Evolutionary conservation across 768 basidiomycete species (phyloP).

Genomic region (Leccinum pellstonianum): DNA sequence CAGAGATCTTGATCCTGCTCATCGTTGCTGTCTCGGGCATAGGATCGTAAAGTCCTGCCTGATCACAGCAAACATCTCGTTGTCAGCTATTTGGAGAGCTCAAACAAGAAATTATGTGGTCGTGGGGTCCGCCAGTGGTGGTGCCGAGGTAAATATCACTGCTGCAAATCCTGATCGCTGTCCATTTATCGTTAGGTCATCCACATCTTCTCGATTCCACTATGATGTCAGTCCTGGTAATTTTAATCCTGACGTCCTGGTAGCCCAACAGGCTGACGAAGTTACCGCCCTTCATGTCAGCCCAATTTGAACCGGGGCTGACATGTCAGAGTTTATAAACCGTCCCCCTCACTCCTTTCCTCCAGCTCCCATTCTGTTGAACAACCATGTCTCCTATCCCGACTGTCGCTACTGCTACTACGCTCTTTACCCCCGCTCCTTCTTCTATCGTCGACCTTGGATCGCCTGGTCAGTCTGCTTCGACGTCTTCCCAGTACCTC

Average conservation of each 20-base stretch:
- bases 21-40: too few species aligned
- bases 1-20: too few species aligned
- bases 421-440: not conserved
- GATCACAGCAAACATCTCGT: too few species aligned
- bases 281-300: not conserved
- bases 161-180: too few species aligned
- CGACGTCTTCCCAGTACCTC: not conserved
- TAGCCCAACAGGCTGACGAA: constrained; percentile 10
- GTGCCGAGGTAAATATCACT: too few species aligned
- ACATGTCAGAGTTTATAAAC: constrained; percentile 9
- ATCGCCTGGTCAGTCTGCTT: not conserved
- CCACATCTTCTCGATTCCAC: not conserved
- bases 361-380: constrained; percentile 3
- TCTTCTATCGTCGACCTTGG: not conserved
- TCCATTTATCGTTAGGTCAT: too few species aligned
- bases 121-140: too few species aligned
- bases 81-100: too few species aligned
- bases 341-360: not conserved
- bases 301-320: not conserved
- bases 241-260: not conserved
- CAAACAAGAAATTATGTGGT: too few species aligned
- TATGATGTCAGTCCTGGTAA: not conserved
- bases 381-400: constrained; percentile 20
- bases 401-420: constrained; percentile 8
- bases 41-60: too few species aligned